Conservation (phyloP, 164 flowering plant genomes). For the Buxus sempervirens region DNA sequence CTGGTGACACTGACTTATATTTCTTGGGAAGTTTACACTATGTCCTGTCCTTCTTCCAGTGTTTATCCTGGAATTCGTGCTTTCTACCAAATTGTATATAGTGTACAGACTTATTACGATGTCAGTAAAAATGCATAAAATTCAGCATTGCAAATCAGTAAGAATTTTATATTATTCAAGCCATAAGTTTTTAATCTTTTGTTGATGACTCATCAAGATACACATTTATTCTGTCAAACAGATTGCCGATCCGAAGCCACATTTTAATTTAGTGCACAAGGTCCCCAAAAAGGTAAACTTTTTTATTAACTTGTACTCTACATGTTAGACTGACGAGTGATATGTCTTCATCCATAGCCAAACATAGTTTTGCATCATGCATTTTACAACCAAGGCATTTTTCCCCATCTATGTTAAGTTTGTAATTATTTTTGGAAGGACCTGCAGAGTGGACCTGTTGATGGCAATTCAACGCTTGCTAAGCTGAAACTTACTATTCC, state of each 20-base stretch:
- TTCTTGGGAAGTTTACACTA: not conserved
- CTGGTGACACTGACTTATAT: not conserved
- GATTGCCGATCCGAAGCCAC: conserved; percentile 54
- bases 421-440: conserved; percentile 6
- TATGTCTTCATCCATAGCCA: not conserved
- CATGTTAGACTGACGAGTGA: not conserved
- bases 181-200: not conserved
- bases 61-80: not conserved
- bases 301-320: not conserved
- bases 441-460: conserved; percentile 47
- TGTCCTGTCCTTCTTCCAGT: not conserved
- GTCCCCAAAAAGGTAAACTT: conserved; percentile 58
- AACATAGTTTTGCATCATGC: not conserved
- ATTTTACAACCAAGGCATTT: not conserved
- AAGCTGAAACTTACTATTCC: conserved; percentile 74
- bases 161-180: not conserved
- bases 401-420: not conserved
- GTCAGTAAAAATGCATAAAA: not conserved
- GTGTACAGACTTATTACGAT: not conserved
- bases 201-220: not conserved
- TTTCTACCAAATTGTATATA: not conserved
- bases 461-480: conserved; percentile 21
- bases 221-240: conserved; percentile 23
- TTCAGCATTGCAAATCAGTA: not conserved
- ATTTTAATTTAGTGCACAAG: conserved; percentile 58